Evolutionary conservation across 2,329 filamentous ascomycete species (phyloP), one percentile per base, ranked within the genome.

Genomic region (Colletotrichum eleusines): DNA sequence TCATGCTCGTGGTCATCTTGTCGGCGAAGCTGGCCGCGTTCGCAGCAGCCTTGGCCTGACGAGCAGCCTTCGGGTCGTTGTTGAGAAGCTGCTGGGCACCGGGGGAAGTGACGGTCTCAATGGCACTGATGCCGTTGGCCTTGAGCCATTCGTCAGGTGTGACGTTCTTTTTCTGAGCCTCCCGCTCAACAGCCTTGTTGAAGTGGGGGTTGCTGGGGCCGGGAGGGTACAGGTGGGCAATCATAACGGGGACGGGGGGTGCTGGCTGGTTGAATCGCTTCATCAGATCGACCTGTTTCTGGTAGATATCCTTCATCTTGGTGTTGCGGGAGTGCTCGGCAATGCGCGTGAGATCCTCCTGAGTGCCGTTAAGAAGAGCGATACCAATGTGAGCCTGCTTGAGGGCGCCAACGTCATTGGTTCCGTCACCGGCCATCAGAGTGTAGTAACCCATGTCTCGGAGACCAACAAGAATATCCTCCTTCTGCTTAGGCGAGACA

Each of bases 331-430:
- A 91, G 81, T 99, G 95, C 78, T 98, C 96, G 33, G 93, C 92
- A 76, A 99, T 99, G 80, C 92, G 94, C 67, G 91, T 91, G 64
- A 99, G 88, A 79, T 98, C 96, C 28, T 98, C 93, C 74, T 91
- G 92, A 1, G 95, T 97, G 73, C 96, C 96, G 81, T 99, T 99
- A 75, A 99, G 89, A 60, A 99, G 90, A 28, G 96, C 96, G 73
- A 99, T 93, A 82, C 96, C 96, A 74, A 99, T 94, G 79, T 99
- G 96, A 50, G 96, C 96, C 83, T 99, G 96, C 86, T 99, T 99
- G 78, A 99, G 85, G 54, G 96, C 96, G 74, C 96, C 96, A 66
- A 99, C 96, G 78, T 99, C 96, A 81, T 99, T 99, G 66, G 96
- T 99, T 74, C 96, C 96, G 78, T 99, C 96, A 81, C 96, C 96